phyloP scores from a whole-genome alignment of 1,284 basidiomycete species.

The Phellopilus nigrolimitatus region DNA sequence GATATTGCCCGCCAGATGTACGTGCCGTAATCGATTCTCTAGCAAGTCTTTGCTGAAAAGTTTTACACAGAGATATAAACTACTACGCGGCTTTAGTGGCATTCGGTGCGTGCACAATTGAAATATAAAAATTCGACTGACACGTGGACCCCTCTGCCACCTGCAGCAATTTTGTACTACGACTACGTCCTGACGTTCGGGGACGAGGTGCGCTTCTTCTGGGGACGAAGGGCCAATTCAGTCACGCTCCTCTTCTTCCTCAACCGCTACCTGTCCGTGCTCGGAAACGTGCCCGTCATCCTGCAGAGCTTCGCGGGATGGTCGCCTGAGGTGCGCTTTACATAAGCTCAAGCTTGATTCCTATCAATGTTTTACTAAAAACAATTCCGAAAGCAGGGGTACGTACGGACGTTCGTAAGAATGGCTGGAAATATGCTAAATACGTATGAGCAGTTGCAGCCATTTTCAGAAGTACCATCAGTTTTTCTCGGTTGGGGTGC shows the following conservation, averaged over 20 bases:
- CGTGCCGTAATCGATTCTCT: not conserved
- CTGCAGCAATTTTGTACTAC: conserved; percentile 19
- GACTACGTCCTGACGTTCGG: conserved; percentile 17
- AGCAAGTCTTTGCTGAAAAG: not conserved
- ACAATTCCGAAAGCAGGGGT: not conserved
- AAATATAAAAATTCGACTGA: no score
- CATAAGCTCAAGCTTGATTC: not conserved
- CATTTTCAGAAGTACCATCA: conserved; percentile 15
- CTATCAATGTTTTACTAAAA: not conserved
- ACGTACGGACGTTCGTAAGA: no score
- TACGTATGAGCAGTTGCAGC: conserved; percentile 18
- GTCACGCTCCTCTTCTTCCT: conserved; percentile 18
- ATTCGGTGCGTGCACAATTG: conserved; percentile 13
- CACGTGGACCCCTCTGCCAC: no score
- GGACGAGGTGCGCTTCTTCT: conserved; percentile 18
- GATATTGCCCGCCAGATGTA: conserved; percentile 10
- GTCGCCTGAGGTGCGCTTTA: conserved; percentile 5
- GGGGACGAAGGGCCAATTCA: conserved; percentile 13
- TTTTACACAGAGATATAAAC: conserved; percentile 5
- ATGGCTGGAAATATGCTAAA: no score
- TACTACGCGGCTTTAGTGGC: conserved; percentile 17
- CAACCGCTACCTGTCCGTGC: conserved; percentile 16
- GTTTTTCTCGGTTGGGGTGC: conserved; percentile 14
- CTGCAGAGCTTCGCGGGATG: conserved; percentile 11
- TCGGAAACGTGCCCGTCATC: conserved; percentile 14